Conservation (phyloP, 2,329 filamentous ascomycete species). For the Aspergillus aculeatus region DNA sequence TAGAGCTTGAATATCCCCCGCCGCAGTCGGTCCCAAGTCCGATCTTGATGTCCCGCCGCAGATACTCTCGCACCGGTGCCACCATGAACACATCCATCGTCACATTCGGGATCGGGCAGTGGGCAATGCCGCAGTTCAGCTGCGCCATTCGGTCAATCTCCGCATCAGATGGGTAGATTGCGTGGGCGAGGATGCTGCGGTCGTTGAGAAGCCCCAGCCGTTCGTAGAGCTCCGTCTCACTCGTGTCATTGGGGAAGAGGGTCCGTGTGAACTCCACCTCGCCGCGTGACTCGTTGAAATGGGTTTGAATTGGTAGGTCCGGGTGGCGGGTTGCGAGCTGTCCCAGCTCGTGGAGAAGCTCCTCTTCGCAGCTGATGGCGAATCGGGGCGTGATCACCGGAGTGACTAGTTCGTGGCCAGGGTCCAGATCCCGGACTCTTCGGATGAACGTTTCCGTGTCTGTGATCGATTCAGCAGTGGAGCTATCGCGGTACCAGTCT, state of each 20-base stretch:
- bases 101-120: constrained; percentile 66
- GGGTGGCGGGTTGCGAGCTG: constrained; percentile 50
- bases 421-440: constrained; percentile 51
- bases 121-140: constrained; percentile 59
- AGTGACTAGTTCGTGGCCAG: constrained; percentile 42
- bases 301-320: constrained; percentile 61
- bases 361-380: constrained; percentile 59
- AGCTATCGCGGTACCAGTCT: constrained; percentile 53
- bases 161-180: constrained; percentile 59
- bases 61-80: constrained; percentile 58
- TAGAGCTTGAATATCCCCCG: constrained; percentile 61
- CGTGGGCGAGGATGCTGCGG: constrained; percentile 65
- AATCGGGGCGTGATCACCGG: constrained; percentile 60
- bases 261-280: constrained; percentile 57
- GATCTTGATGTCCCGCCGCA: constrained; percentile 61
- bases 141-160: constrained; percentile 42
- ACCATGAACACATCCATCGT: constrained; percentile 59
- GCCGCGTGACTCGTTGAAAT: constrained; percentile 65
- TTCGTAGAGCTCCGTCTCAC: constrained; percentile 61
- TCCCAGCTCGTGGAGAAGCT: constrained; percentile 57
- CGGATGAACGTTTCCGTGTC: constrained; percentile 53
- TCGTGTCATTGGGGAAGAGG: constrained; percentile 57
- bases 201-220: constrained; percentile 54
- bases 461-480: constrained; percentile 47
- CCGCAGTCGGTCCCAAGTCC: constrained; percentile 65